Evolutionary conservation across 1,284 basidiomycete species (phyloP), one percentile per base, ranked within the genome.

Genomic region (Rhizoctonia solani): DNA sequence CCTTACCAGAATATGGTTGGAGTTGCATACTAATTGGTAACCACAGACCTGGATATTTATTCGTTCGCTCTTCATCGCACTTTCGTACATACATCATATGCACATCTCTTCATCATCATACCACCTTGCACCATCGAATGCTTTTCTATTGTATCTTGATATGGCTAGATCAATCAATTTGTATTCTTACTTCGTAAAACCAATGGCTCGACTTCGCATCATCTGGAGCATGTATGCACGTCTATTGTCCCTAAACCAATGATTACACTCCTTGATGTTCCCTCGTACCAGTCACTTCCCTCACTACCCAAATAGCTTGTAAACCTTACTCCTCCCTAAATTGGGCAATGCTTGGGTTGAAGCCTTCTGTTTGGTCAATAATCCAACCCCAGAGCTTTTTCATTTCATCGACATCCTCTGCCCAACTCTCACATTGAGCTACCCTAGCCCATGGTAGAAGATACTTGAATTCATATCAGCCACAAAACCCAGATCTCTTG

Each of bases 101-200:
- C 65, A 66, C 55, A 53, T 66, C 65, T 5, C 27, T 19, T 21
- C 42, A 39, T 50, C 65, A 66, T 66, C 53, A 66, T 66, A 44
- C 42, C 49, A 32, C 37, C 53, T 32, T 47, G 19, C 49, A 25
- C 21, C 27, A 27, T 42, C 52, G 19, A 42, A 50, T 42, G 41
- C 53, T 63, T 34, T 13, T 41, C 54, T 56, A 66, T 66, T 66
- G 65, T 66, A 66, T 53, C 65, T 30, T 8, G 53, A 55, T 53
- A 49, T n/a, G 54, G 65, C 54, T 41, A 66, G 44, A 16, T n/a
- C 46, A 29, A 55, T 50, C 63, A 66, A 30, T 39, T 34, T 66
- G 53, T 50, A 66, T 56, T 65, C n/a, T 4, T 46, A 54, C 14
- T 41, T 19, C 42, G 4, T 27, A 54, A 25, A 41, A 65, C 54